These are phyloP conservation scores for Dryas integrifolia DNA, from an alignment of 331 rosid genomes.

Conservation along the genomic window DNA sequence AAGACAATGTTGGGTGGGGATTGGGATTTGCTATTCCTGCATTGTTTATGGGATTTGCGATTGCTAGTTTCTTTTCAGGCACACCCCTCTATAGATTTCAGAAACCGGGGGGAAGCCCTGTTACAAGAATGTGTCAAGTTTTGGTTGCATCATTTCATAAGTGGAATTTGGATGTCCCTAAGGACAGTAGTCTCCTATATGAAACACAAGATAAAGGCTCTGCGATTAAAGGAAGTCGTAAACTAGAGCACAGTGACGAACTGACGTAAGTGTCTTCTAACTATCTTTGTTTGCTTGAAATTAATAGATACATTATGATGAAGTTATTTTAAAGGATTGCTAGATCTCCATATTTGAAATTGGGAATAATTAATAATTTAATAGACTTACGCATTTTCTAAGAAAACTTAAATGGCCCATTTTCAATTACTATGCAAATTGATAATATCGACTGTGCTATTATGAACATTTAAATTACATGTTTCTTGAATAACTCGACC, in stretches of 20 bases:
- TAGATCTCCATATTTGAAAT: too few relatives aligned
- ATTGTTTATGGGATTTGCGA: conserved; percentile 75
- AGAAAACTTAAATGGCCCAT: not conserved
- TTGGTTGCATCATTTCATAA: conserved; percentile 76
- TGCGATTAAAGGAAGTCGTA: conserved; percentile 92
- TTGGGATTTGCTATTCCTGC: conserved; percentile 96
- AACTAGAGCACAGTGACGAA: conserved; percentile 76
- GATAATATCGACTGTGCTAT: not conserved
- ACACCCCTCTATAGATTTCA: conserved; percentile 86
- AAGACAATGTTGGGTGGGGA: conserved; percentile 97
- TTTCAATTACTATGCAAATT: not conserved
- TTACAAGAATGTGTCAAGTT: conserved; percentile 95
- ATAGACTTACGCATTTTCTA: not conserved
- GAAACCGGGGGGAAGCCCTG: conserved; percentile 93
- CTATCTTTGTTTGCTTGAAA: not conserved
- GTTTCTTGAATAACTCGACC: not conserved
- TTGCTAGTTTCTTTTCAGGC: conserved; percentile 71
- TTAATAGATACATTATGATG: not conserved
- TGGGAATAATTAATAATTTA: not conserved
- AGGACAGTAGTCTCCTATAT: conserved; percentile 62
- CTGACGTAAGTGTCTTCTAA: conserved; percentile 47
- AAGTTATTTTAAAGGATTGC: not conserved
- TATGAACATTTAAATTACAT: not conserved
- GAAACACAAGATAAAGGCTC: conserved; percentile 70
- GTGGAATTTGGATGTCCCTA: conserved; percentile 57